These are phyloP conservation scores for Calophaca sinica DNA, from an alignment of 306 rosid species.

Conservation along the genomic window DNA sequence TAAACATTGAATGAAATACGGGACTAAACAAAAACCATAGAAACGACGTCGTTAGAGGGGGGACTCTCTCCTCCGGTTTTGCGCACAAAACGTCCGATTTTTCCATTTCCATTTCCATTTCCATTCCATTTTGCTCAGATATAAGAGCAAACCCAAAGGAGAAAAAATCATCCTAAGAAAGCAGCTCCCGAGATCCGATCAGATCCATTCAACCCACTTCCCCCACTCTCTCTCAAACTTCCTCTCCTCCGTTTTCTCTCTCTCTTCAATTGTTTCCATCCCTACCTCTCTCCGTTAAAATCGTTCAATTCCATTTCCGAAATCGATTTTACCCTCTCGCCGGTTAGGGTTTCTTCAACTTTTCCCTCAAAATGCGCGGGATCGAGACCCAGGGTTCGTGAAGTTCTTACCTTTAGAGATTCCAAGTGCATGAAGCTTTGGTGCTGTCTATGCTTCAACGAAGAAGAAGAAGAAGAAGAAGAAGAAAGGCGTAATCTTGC, in stretches of 20 bases:
- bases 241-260: neutral
- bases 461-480: constrained; percentile 54
- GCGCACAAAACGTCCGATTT: constrained; percentile 24
- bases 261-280: neutral
- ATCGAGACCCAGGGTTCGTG: constrained; percentile 60
- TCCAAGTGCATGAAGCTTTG: constrained; percentile 81
- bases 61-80: neutral
- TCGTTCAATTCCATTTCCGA: constrained; percentile 5
- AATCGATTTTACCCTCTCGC: constrained; percentile 1
- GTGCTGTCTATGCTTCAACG: constrained; percentile 78
- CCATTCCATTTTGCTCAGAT: neutral
- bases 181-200: constrained; percentile 79
- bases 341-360: constrained; percentile 67
- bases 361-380: constrained; percentile 56
- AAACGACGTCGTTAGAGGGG: constrained; percentile 40
- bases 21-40: no score
- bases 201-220: constrained; percentile 56
- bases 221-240: neutral
- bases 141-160: constrained; percentile 32
- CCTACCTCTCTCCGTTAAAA: neutral
- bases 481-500: constrained; percentile 29
- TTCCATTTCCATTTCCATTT: neutral
- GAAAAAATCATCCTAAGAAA: constrained; percentile 49
- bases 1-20: no score
- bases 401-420: constrained; percentile 37